Base-by-base conservation (phyloP, 1,139 yeast species). In the Arxiozyma telluris region DNA sequence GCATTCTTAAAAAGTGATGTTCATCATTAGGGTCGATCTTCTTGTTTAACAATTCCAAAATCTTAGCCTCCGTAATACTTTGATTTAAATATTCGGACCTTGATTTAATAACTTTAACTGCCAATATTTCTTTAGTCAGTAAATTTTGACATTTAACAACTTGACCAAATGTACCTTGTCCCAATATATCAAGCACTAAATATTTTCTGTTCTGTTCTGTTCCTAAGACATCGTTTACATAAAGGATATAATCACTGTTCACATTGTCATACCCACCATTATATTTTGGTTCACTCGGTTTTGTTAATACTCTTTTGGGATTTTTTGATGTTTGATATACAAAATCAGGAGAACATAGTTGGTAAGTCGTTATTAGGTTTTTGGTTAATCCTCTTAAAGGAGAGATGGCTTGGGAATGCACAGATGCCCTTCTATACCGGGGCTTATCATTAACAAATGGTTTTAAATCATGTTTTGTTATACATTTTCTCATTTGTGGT, bases 81-180 rank as follows among this genome's bases (percentile, higher is more conserved):
- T 93, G 98, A 66, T 89, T 90, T 71, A 91, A 76, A 65, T 87
- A 91, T 12, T 96, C 96, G 5, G 96, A 89, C 66, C 87, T 87
- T 42, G 96, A 87, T 68, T 93, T 93, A 60, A 93, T 88, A 47
- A 93, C 96, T 69, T 93, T 93, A 46, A 94, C 96, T 0, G 98
- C 98, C 48, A 91, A 89, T 27, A 93, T 82, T 57, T 89, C 91
- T 66, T 89, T 94, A 49, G 94, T 90, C 50, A 82, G 75, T 70
- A 93, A 76, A 68, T 93, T 90, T 70, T 93, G 98, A 71, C 98
- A 93, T 71, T 93, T 93, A 41, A 91, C 98, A 53, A 94, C 99
- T 71, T 93, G 99, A 5, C 98, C 98, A 76, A 94, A 93, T 0
- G 98, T 91, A 3, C 99, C 99, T 60, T 91, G 93, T 0, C 99